Evolutionary conservation across 495 filamentous ascomycete species (phyloP), one percentile per base, ranked within the genome.

Genomic region (Astrothelium macrocarpum): DNA sequence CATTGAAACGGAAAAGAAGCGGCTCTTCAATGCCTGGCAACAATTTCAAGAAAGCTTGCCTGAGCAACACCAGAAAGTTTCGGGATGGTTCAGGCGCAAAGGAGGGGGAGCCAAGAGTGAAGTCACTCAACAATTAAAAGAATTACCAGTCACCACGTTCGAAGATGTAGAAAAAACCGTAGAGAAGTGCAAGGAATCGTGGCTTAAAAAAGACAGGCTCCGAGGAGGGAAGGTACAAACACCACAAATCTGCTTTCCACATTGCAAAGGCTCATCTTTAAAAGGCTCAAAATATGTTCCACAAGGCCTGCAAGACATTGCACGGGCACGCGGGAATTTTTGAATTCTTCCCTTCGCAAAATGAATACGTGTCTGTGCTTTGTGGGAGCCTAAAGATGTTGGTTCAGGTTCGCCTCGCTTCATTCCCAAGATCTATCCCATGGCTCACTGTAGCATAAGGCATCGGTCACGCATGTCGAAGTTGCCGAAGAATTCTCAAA

Each of bases 281-380:
- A 42, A 42, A 42, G 36, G 36, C 36, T 16, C 36, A 42, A 16
- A 16, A 42, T 10, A 42, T 9, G 36, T 42, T 42, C 18, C 36
- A 42, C 18, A 42, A 42, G 36, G 18, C 18, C 36, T 42, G 36
- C 18, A 42, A 42, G 18, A 42, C 10, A 0, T 16, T 42, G 9
- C 10, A 42, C 18, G 18, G 9, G 36, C 36, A 42, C 36, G 18
- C 9, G 36, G 36, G 36, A 42, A 42, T 42, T 16, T 42, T 42
- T 16, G 36, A 42, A 42, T 42, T 42, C 36, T 42, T 65, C 66
- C n/a, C 64, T 67, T 63, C 71, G 71, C 34, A 59, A 65, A 49
- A 68, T 64, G 31, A 71, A 71, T 26, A 64, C 69, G 62, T 42
- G 36, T 45, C 63, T 67, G 59, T 68, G 64, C 31, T 66, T 64